These are phyloP conservation scores for Pachyrhizus erosus DNA, from an alignment of 306 rosid genomes.

Conservation along the genomic window DNA sequence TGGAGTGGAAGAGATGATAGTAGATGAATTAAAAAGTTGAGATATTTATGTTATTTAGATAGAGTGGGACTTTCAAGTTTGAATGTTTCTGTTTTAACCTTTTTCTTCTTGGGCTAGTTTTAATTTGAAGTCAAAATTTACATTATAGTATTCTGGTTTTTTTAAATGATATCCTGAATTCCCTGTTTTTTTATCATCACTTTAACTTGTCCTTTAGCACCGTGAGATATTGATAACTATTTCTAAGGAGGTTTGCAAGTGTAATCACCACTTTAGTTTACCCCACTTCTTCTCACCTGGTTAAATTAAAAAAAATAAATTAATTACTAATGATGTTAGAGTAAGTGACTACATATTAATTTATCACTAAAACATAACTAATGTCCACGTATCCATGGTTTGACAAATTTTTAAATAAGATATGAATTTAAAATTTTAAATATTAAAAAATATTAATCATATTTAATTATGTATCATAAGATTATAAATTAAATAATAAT, in stretches of 20 bases:
- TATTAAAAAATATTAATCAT: too few species aligned
- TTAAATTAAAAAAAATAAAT: not conserved
- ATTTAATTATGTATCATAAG: too few species aligned
- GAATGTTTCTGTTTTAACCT: conserved; percentile 17
- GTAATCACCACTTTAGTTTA: conserved; percentile 38
- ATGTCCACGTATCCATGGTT: too few species aligned
- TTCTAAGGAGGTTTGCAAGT: conserved; percentile 16
- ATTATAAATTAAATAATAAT: too few species aligned
- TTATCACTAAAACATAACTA: conserved; percentile 7
- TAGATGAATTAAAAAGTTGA: conserved; percentile 39
- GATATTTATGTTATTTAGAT: conserved; percentile 42
- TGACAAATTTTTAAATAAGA: not conserved
- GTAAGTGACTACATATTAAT: conserved; percentile 24
- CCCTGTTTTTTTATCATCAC: conserved; percentile 10
- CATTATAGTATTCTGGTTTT: conserved; percentile 23
- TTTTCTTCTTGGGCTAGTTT: too few species aligned
- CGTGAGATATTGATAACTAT: conserved; percentile 12
- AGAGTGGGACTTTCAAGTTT: conserved; percentile 33
- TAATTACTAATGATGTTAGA: conserved; percentile 17
- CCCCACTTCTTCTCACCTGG: conserved; percentile 32
- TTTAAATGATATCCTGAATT: conserved; percentile 15
- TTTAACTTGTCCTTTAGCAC: conserved; percentile 26
- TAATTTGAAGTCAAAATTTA: not conserved
- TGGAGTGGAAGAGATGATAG: conserved; percentile 16
- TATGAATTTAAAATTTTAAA: too few species aligned